Base-by-base conservation (phyloP, 805 yeast species). In the Wickerhamiella kurtzmanii region DNA sequence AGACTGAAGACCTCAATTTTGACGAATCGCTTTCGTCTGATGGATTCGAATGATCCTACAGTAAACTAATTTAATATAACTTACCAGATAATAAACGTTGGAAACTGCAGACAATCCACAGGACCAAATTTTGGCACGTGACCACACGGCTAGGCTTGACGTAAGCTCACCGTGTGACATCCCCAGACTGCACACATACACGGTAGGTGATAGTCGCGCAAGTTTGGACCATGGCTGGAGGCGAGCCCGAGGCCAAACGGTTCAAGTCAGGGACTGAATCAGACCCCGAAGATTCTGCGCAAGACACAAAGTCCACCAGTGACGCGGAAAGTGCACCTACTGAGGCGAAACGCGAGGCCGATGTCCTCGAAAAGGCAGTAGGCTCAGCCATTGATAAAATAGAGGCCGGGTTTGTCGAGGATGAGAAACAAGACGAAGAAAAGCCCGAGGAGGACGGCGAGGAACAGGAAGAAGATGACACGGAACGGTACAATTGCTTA, bases 1-100 rank as follows among this genome's bases (percentile, higher is more conserved):
- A 74, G 44, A 88, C 89, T 0, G 94, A 82, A 49, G 66, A 51
- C 72, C 66, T 72, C 38, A 69, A 59, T n/a, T 48, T 71, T 15
- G 65, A 69, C 43, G 66, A 67, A 47, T 69, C 63, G 35, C 71
- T 61, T 4, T 66, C 63, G 18, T 60, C 50, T 17, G 57, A 16
- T 18, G 37, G 17, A 3, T 19, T 40, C 3, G 43, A 18, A n/a
- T 40, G 15, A 40, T 37, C 19, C n/a, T 17, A 37, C 9, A 15
- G 19, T 37, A 37, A 17, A 15, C 19, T 37, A 17, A 17, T 11
- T 17, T 15, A 18, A 9, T 37, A 9, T 37, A 37, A 13, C 9
- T 37, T 37, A 37, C 19, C 9, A 11, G 13, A 15, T 9, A 37
- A 17, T 37, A 37, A 9, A 28, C 35, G 35, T 28, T 11, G 35